Conservation (phyloP, 176 grass and related monocot species). For the Paspalum vaginatum region DNA sequence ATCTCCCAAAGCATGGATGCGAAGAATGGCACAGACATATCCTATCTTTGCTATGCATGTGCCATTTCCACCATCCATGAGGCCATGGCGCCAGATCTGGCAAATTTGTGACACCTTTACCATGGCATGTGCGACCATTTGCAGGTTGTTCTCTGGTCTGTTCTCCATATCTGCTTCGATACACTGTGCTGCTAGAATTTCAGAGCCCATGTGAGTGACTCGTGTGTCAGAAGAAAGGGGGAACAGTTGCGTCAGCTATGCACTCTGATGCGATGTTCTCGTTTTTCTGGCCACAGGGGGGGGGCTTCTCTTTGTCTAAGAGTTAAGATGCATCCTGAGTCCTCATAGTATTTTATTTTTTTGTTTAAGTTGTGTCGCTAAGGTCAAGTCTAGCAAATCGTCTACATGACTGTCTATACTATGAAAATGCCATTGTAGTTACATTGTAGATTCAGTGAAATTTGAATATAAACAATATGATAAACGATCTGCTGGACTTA, state of each 20-base stretch:
- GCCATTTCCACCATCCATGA: background rate
- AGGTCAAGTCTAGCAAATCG: too few relatives aligned
- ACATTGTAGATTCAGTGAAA: too few relatives aligned
- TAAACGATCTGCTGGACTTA: too few relatives aligned
- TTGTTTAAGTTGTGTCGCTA: slow-evolving; percentile 35
- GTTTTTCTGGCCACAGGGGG: background rate
- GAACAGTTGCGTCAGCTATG: slow-evolving; percentile 40
- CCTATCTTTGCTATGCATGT: slow-evolving; percentile 10
- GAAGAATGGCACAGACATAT: background rate
- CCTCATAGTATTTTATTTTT: background rate
- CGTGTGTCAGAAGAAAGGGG: slow-evolving; percentile 17
- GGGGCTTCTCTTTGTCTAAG: slow-evolving; percentile 29
- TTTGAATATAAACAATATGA: too few relatives aligned
- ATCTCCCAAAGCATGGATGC: slow-evolving; percentile 30
- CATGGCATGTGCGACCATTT: slow-evolving; percentile 39
- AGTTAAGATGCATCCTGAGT: slow-evolving; percentile 29
- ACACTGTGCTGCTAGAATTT: slow-evolving; percentile 29
- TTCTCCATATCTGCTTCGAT: slow-evolving; percentile 3
- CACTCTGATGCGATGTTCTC: slow-evolving; percentile 9
- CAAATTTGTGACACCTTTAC: slow-evolving; percentile 19
- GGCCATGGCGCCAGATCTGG: slow-evolving; percentile 10
- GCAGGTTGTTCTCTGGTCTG: slow-evolving; percentile 13
- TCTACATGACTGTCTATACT: too few relatives aligned
- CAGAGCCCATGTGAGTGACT: slow-evolving; percentile 27
- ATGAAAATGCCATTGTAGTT: too few relatives aligned